These are phyloP conservation scores for Hyaloperonospora brassicae DNA, from an alignment of 352 stramenopile genomes.

Conservation along the genomic window DNA sequence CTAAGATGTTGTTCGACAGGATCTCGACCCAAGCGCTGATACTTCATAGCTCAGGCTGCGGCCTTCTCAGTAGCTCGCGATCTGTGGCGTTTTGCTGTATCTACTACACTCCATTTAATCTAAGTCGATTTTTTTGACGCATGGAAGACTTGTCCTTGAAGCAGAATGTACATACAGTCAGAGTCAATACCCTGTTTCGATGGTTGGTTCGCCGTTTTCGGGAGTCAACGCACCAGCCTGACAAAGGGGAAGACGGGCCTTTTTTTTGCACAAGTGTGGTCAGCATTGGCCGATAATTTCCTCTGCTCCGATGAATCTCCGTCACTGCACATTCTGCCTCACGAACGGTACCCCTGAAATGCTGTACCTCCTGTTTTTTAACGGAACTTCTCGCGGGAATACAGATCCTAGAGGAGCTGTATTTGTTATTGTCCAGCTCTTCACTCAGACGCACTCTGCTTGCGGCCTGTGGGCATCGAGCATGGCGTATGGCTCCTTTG, in stretches of 20 bases:
- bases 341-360: neutral
- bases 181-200: neutral
- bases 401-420: neutral
- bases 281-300: neutral
- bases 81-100: too few species aligned
- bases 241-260: neutral
- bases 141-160: neutral
- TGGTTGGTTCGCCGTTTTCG: neutral
- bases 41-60: neutral
- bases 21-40: neutral
- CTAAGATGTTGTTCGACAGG: neutral
- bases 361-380: slow-evolving; percentile 4
- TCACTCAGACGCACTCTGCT: neutral
- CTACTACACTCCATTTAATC: too few species aligned
- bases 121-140: neutral
- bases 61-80: neutral
- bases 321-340: neutral
- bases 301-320: neutral
- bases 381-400: neutral
- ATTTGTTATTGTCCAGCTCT: neutral
- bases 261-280: neutral
- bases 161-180: neutral
- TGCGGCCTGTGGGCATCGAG: neutral
- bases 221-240: neutral
- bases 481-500: neutral